Percentiles rank a stretch among this genome's conserved stretches.
Evolutionary conservation across 257 asterid genomes (phyloP).

Genomic region (Rubia yunnanensis): DNA sequence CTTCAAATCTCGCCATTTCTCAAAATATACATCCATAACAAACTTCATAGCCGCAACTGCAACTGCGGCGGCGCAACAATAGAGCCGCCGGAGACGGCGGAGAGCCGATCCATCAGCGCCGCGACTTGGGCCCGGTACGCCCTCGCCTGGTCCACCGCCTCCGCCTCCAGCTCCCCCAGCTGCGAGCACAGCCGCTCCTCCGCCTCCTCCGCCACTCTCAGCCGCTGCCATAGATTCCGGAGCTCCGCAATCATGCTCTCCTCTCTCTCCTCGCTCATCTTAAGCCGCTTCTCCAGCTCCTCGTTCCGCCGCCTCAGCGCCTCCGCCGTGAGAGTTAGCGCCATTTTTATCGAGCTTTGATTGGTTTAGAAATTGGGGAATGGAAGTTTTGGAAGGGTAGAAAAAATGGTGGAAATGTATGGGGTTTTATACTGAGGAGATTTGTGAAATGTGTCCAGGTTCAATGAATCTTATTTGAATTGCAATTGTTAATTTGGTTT

Average conservation of each 20-base stretch:
- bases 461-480: slow-evolving; percentile 68
- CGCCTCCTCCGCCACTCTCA: slow-evolving; percentile 79
- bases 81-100: slow-evolving; percentile 22
- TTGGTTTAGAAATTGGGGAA: not conserved
- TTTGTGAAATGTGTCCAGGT: slow-evolving; percentile 37
- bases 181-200: slow-evolving; percentile 80
- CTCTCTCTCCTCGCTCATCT: slow-evolving; percentile 48
- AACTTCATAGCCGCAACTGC: not conserved
- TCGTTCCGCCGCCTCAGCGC: slow-evolving; percentile 28
- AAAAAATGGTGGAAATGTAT: not conserved
- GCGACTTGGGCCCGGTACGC: slow-evolving; percentile 31
- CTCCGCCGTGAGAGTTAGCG: not conserved
- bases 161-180: slow-evolving; percentile 84
- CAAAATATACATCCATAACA: not conserved
- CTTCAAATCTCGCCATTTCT: not conserved
- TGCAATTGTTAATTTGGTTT: no score
- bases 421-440: not conserved
- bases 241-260: slow-evolving; percentile 46
- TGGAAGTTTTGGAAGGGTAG: not conserved
- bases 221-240: slow-evolving; percentile 28
- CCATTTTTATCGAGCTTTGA: not conserved
- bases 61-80: not conserved
- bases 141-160: slow-evolving; percentile 59
- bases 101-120: slow-evolving; percentile 44
- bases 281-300: slow-evolving; percentile 58